Evolutionary conservation across 2,329 filamentous ascomycete species (phyloP), one percentile per base, ranked within the genome.

Genomic region (Chaetomium strumarium): DNA sequence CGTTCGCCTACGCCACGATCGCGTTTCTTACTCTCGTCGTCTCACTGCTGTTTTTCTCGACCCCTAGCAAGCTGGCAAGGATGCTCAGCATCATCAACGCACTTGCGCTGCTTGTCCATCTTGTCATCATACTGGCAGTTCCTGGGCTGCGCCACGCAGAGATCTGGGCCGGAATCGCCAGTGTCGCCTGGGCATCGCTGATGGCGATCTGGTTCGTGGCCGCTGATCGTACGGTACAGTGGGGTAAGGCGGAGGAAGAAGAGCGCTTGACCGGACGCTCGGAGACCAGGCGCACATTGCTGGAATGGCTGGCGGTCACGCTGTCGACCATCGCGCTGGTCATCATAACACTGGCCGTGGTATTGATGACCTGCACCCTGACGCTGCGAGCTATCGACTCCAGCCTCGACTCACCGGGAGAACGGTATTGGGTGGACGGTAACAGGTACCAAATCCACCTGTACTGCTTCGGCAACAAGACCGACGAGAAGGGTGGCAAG

Each of bases 161-260:
- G 69, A 86, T 89, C 31, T 95, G 90, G 85, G 84, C 93, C 1
- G 93, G 93, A n/a, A 86, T 93, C 51, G 83, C 81, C 10, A 93
- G 88, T 39, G 86, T 92, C 3, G 72, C 89, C 14, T 96, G 88
- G 91, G 88, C 89, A 16, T 75, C 90, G 2, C 59, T 93, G 42
- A 88, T 95, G 66, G 80, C 86, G 34, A 67, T 87, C 2, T 97
- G 90, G 83, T 86, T 86, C 20, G 75, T 96, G 17, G 63, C 85
- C 9, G 88, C 86, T 8, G 92, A 96, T 64, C 79, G 86, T 44
- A 83, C 88, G 5, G 93, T 99, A 9, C 50, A 86, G 63, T 95
- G 90, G 86, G 93, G 92, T 52, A 97, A 97, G 70, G 77, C 77
- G 1, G 90, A 96, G 63, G 93, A 97, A 67, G 93, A 99, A 67